Percentiles rank a stretch among this genome's conserved stretches.
phyloP scores from a whole-genome alignment of 768 basidiomycete genomes.

The Termitomyces heimii region DNA sequence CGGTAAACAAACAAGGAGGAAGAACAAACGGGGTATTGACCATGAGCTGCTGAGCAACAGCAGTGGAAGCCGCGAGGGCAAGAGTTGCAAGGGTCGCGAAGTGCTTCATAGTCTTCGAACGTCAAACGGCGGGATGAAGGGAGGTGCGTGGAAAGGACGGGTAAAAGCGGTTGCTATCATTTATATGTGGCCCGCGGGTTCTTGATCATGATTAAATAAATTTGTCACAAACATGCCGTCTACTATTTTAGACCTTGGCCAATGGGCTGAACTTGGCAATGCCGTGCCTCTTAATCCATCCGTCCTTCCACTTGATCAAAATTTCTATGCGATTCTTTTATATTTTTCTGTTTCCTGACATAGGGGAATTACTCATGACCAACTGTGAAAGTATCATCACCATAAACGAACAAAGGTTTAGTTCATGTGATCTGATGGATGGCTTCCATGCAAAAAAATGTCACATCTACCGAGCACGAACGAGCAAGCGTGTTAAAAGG shows the following conservation, averaged over 20 bases:
- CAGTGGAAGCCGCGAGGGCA: conserved; percentile 35
- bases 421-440: conserved; percentile 1
- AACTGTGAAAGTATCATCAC: neutral
- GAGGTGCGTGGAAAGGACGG: conserved; percentile 21
- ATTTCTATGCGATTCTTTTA: neutral
- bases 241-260: conserved; percentile 8
- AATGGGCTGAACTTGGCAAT: neutral
- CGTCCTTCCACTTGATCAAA: too few species aligned
- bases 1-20: neutral
- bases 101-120: conserved; percentile 39
- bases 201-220: neutral
- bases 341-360: neutral
- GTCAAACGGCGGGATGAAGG: conserved; percentile 16
- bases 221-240: conserved; percentile 20
- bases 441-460: neutral
- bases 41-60: conserved; percentile 30
- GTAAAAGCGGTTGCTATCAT: conserved; percentile 14
- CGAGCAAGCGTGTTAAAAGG: conserved; percentile 34
- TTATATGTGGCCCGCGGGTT: conserved; percentile 11
- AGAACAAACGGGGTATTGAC: conserved; percentile 71
- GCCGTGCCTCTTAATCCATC: conserved; percentile 19
- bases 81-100: conserved; percentile 33
- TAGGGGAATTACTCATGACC: neutral
- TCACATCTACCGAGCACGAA: conserved; percentile 16
- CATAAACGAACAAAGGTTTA: neutral